Conservation (phyloP, 2,329 filamentous ascomycete species). For the Botrytis elliptica region DNA sequence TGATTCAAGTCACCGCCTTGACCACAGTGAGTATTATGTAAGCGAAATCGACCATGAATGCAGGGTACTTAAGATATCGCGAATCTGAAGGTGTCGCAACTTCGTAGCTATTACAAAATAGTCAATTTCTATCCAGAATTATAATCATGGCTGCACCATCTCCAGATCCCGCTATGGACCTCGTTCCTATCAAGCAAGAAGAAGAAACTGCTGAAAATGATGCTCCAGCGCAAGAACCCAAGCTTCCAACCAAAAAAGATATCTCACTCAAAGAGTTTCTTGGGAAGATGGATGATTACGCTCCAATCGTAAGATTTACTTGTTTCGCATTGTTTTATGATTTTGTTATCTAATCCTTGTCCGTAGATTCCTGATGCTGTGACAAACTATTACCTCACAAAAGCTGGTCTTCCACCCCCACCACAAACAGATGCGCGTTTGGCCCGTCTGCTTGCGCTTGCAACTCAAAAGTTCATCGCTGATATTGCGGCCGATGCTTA, state of each 20-base stretch:
- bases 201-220: conserved; percentile 46
- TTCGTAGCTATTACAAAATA: background rate
- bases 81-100: background rate
- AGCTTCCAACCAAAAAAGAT: conserved; percentile 81
- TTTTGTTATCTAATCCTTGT: conserved; percentile 23
- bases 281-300: conserved; percentile 96
- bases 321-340: conserved; percentile 4
- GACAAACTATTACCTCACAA: conserved; percentile 96
- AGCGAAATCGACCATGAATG: background rate
- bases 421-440: conserved; percentile 88
- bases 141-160: conserved; percentile 38
- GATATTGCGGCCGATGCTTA: conserved; percentile 97
- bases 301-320: conserved; percentile 75
- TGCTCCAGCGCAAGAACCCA: conserved; percentile 55
- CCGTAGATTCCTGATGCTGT: conserved; percentile 91
- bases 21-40: background rate
- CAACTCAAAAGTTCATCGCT: conserved; percentile 98
- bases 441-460: conserved; percentile 87
- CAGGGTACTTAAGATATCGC: conserved; percentile 4
- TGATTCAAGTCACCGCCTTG: conserved; percentile 22
- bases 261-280: conserved; percentile 89
- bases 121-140: conserved; percentile 13
- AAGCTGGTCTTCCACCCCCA: conserved; percentile 88
- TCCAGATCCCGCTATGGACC: conserved; percentile 37
- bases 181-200: conserved; percentile 31